Percentiles rank a stretch among this genome's conserved stretches.
These are phyloP conservation scores for Rheum nobile DNA, from an alignment of 148 eudicot species.

Conservation along the genomic window DNA sequence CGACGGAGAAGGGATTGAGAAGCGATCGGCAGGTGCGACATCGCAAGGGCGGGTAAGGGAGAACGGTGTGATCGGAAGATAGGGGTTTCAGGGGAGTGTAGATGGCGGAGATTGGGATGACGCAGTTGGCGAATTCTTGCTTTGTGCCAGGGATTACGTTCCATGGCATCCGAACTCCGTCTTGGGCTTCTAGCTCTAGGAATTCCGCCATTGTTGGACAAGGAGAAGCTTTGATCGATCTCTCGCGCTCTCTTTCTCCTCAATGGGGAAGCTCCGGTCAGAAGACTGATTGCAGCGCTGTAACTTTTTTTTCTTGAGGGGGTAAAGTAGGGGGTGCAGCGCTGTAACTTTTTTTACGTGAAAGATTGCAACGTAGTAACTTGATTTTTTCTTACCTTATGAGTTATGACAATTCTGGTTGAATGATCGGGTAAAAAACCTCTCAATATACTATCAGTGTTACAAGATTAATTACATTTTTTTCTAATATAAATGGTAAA, in stretches of 20 bases:
- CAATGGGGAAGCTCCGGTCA: neutral
- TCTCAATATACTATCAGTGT: too few species aligned
- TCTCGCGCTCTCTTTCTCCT: neutral
- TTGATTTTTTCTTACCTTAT: too few species aligned
- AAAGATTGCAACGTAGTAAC: neutral
- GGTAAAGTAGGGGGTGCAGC: neutral
- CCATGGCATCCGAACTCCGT: conserved; percentile 91
- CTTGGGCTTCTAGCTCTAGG: conserved; percentile 52
- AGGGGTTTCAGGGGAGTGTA: conserved; percentile 83
- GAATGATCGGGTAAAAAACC: too few species aligned
- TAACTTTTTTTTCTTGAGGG: too few species aligned
- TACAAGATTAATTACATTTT: too few species aligned
- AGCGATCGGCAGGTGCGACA: conserved; percentile 79
- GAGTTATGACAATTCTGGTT: too few species aligned
- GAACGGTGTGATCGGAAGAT: conserved; percentile 35
- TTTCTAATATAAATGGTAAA: too few species aligned
- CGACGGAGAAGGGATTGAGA: conserved; percentile 75
- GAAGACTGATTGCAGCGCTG: neutral
- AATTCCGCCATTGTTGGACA: conserved; percentile 69
- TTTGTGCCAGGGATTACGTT: conserved; percentile 94
- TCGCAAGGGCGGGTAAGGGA: conserved; percentile 81
- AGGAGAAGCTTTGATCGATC: neutral
- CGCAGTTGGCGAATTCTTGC: conserved; percentile 35
- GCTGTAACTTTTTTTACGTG: neutral
- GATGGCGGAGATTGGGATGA: conserved; percentile 61